Evolutionary conservation across 345 rosid genomes (phyloP), one percentile per base, ranked within the genome.

Genomic region (Erysimum cheiranthoides): DNA sequence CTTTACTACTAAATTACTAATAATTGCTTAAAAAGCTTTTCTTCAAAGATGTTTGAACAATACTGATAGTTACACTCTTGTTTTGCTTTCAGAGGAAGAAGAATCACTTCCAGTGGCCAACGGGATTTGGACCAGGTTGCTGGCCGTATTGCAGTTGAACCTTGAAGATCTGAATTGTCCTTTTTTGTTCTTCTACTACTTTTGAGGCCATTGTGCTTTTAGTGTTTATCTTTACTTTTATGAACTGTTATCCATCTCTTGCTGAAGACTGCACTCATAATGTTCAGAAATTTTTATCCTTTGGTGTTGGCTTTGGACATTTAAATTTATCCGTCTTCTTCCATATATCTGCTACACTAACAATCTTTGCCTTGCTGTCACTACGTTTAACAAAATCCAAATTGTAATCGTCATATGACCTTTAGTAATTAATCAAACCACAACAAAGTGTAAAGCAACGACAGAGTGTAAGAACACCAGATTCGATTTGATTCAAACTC

Each of bases 51-150:
- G 5, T 60, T 51, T 42, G 30, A n/a, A 28, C 3, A 13, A n/a
- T 51, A 8, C 43, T 60, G 17, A 61, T 39, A 10, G 65, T 73
- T 8, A 13, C 35, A 14, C 5, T 60, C 10, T 71, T 71, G 38
- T 35, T 36, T 10, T 21, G 5, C 2, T 49, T 4, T 38, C 90
- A 90, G 98, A 21, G 98, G 95, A 66, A 88, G 98, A 75, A 86
- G 21, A 81, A 93, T 93, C 73, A 90, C 97, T 8, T 93, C 98
- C 25, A 91, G 78, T 10, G 97, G 98, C 16, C 93, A 83, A 59
- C 71, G 98, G 46, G 98, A 93, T 83, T 92, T 93, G 42, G 98
- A 93, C 79, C 95, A 93, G 78, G 98, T 93, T 62, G 93, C 98
- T 6, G 95, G 98, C 10, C 85, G 89, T 53, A 85, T 86, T 40